Base-by-base conservation (phyloP, 495 filamentous ascomycete genomes). In the Cairneyella variabilis region DNA sequence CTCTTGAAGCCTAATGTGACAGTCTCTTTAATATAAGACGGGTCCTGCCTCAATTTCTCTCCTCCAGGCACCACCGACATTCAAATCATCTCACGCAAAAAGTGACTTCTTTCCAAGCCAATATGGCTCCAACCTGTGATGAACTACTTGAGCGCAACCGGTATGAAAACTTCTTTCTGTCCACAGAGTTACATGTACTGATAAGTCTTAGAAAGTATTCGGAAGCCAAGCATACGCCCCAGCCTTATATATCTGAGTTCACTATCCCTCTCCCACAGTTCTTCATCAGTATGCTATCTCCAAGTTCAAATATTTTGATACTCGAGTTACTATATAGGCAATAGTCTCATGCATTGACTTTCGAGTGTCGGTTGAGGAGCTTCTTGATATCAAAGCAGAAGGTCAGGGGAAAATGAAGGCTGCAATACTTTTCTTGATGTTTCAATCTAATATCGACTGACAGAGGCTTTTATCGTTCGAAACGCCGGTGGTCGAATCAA, bases 381-480 rank as follows among this genome's bases (percentile, higher is more conserved):
- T n/a, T n/a, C n/a, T n/a, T n/a, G n/a, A n/a, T n/a, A n/a, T n/a
- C n/a, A n/a, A n/a, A n/a, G n/a, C n/a, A n/a, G n/a, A n/a, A n/a
- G n/a, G n/a, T n/a, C n/a, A n/a, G n/a, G n/a, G n/a, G n/a, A n/a
- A n/a, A n/a, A n/a, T n/a, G n/a, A n/a, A n/a, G n/a, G n/a, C n/a
- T n/a, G n/a, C n/a, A n/a, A n/a, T n/a, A n/a, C n/a, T n/a, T n/a
- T n/a, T n/a, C n/a, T n/a, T n/a, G n/a, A n/a, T n/a, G n/a, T n/a
- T n/a, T n/a, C n/a, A n/a, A n/a, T 47, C 26, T 47, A 30, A 47
- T 16, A 0, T 34, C 18, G 7, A 18, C 21, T 16, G 20, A 47
- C 17, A 47, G 44, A 47, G 3, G 44, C 44, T 9, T 25, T 47
- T 27, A 47, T 47, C 44, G 44, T 47, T 32, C 25, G 44, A n/a